Conservation (phyloP, 2,329 filamentous ascomycete genomes). For the Exserohilum rostratum region DNA sequence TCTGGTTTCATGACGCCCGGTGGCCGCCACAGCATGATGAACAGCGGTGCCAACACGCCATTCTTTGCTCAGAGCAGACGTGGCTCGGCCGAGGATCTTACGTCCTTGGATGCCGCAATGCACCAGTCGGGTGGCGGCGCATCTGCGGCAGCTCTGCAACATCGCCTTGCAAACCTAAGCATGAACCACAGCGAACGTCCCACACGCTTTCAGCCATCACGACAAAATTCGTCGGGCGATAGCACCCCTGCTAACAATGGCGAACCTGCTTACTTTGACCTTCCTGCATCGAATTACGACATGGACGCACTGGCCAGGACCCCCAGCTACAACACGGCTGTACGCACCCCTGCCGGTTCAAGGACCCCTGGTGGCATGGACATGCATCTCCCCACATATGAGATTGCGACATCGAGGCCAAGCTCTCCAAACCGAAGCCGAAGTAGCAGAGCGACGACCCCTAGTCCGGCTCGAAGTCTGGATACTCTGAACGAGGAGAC, state of each 20-base stretch:
- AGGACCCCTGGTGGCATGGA: conserved; percentile 48
- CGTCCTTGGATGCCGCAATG: conserved; percentile 57
- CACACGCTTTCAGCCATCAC: conserved; percentile 31
- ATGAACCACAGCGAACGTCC: conserved; percentile 44
- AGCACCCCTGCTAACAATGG: conserved; percentile 41
- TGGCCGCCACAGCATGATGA: conserved; percentile 61
- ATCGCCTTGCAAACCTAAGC: conserved; percentile 64
- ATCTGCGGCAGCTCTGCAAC: conserved; percentile 70
- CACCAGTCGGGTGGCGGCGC: conserved; percentile 46
- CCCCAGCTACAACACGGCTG: conserved; percentile 58
- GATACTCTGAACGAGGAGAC: conserved; percentile 48
- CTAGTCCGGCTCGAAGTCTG: conserved; percentile 42
- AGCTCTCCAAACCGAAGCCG: conserved; percentile 45
- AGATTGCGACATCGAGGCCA: conserved; percentile 53
- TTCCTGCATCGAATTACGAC: conserved; percentile 42
- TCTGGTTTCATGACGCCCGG: conserved; percentile 81
- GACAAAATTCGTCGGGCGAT: conserved; percentile 44
- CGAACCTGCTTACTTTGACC: conserved; percentile 32
- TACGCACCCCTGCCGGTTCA: conserved; percentile 52
- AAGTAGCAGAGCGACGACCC: conserved; percentile 39
- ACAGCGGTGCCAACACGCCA: conserved; percentile 72
- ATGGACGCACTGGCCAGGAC: conserved; percentile 56
- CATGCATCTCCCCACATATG: conserved; percentile 52
- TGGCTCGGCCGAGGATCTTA: conserved; percentile 81
- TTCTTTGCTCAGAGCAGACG: conserved; percentile 73